These are phyloP conservation scores for Ophiostoma perfectum DNA, from an alignment of 2,329 filamentous ascomycete genomes.

Conservation along the genomic window DNA sequence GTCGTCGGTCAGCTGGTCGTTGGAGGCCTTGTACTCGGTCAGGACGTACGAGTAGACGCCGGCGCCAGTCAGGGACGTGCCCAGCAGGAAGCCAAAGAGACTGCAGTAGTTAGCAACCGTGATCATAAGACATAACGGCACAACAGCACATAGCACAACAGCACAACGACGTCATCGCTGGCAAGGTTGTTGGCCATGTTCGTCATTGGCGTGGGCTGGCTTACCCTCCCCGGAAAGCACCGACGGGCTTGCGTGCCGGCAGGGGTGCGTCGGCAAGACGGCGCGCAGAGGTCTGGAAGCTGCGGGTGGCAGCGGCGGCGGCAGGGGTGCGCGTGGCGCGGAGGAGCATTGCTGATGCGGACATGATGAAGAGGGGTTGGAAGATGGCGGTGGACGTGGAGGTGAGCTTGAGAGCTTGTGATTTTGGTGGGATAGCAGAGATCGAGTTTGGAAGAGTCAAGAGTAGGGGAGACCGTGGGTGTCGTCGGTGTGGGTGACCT, in stretches of 20 bases:
- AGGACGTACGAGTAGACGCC: constrained; percentile 89
- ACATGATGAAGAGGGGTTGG: constrained; percentile 34
- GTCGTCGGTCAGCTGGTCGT: constrained; percentile 89
- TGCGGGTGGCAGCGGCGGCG: constrained; percentile 33
- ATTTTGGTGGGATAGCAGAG: background rate
- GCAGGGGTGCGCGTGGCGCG: constrained; percentile 32
- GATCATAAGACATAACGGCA: background rate
- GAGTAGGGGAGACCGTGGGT: background rate
- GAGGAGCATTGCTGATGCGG: constrained; percentile 41
- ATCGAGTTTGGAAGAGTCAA: background rate
- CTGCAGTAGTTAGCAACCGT: constrained; percentile 42
- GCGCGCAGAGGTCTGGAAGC: constrained; percentile 48
- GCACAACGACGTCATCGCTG: background rate
- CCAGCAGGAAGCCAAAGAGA: constrained; percentile 85
- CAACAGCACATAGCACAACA: too few relatives aligned
- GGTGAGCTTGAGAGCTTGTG: background rate
- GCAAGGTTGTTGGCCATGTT: too few relatives aligned
- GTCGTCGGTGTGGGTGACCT: background rate
- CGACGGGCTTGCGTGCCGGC: constrained; percentile 53
- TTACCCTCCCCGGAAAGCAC: constrained; percentile 58
- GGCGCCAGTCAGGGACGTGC: constrained; percentile 70
- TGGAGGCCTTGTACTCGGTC: constrained; percentile 88
- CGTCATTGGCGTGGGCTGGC: constrained; percentile 26
- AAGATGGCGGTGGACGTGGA: constrained; percentile 7
- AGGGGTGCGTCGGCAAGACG: constrained; percentile 45